Base-by-base conservation (phyloP, 805 yeast species). In the Cyberlindnera misumaiensis region DNA sequence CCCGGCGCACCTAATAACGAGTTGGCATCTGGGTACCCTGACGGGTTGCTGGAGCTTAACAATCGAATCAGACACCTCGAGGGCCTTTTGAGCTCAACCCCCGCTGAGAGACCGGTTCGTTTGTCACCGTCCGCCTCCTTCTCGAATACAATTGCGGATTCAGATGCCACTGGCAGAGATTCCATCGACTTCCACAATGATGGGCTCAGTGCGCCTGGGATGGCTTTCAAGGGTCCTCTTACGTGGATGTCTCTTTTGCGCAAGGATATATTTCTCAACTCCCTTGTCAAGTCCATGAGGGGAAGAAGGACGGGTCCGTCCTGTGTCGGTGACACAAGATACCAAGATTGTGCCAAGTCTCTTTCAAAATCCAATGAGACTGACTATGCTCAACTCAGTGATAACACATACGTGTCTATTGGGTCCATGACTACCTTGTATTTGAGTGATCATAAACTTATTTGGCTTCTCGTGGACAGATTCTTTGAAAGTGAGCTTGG, bases 211-310 rank as follows among this genome's bases (percentile, higher is more conserved):
- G 34, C 41, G 8, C 33, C 45, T 1, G 39, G 48, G 2, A 31
- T 47, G 30, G 37, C 46, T 1, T 22, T 37, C 5, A 52, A 51
- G 18, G 58, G 58, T 4, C 41, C 49, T 0, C 38, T 55, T 12
- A 45, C 55, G 3, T 55, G 59, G 59, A 50, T 47, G 1, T 43
- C 54, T 1, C 24, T 55, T 15, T 16, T 55, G 12, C 36, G 50
- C 12, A 55, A 52, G 27, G 59, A 55, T 34, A 38, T 43, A 9
- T 55, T 50, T 31, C 29, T 55, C 28, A 49, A 47, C 28, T 34
- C 50, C 8, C 32, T 53, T 7, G 36, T 44, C 10, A 25, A 43
- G 0, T 40, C 46, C 3, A 28, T 40, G 11, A 42, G 29, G 36
- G 39, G 31, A 36, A 35, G 42, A 15, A 33, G 32, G 30, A 25